These are phyloP conservation scores for Apiotrichum porosum DNA, from an alignment of 1,284 basidiomycete species.

Conservation along the genomic window DNA sequence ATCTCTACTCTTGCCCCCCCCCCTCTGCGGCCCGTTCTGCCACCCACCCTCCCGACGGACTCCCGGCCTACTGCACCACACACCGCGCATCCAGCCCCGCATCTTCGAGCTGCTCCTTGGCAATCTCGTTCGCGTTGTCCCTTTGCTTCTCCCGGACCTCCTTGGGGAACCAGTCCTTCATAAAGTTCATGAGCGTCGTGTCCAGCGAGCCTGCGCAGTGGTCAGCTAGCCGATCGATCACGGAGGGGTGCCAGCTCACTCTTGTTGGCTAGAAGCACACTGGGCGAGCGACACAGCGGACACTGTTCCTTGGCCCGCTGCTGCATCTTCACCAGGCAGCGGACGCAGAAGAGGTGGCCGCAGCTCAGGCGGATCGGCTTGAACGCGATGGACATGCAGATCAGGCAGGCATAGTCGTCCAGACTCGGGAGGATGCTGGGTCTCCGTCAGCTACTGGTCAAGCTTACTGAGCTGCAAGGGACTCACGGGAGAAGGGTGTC, in stretches of 20 bases:
- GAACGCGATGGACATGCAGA: constrained; percentile 79
- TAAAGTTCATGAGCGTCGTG: constrained; percentile 55
- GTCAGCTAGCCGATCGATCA: not conserved
- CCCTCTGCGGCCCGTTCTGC: too few species aligned
- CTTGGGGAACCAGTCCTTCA: constrained; percentile 87
- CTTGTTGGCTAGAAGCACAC: constrained; percentile 68
- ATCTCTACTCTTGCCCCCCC: too few species aligned
- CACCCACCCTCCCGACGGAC: too few species aligned
- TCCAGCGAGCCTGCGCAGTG: constrained; percentile 32
- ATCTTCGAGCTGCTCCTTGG: constrained; percentile 64
- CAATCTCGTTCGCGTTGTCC: constrained; percentile 72
- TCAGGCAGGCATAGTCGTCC: constrained; percentile 62
- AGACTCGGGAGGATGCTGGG: constrained; percentile 52
- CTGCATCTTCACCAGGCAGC: constrained; percentile 92
- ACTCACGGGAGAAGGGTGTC: constrained; percentile 68
- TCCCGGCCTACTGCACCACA: constrained; percentile 17
- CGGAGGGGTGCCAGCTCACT: constrained; percentile 54
- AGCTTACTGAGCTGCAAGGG: too few species aligned
- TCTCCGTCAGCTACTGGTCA: not conserved
- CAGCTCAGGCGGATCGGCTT: constrained; percentile 81
- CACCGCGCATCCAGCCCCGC: constrained; percentile 54
- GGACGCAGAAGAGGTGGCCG: constrained; percentile 85
- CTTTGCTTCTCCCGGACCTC: constrained; percentile 73
- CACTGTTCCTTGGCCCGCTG: constrained; percentile 72
- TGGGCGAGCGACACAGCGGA: constrained; percentile 76